A percentile compares a stretch with the other conserved stretches of the same genome.
Evolutionary conservation across 257 asterid genomes (phyloP).

Genomic region (Solanum commersonii): DNA sequence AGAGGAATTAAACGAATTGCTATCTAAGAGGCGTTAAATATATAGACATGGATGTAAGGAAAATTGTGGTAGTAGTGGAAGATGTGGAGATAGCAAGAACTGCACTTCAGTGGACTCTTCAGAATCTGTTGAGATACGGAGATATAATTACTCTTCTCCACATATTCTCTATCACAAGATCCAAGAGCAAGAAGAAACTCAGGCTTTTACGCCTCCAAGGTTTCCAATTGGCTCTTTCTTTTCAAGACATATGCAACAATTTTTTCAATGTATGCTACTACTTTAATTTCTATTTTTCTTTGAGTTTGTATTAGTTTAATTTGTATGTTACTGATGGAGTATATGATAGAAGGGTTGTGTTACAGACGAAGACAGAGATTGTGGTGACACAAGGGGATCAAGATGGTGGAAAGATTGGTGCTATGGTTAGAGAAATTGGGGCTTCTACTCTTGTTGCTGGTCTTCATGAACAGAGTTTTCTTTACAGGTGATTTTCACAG

Average conservation of each 20-base stretch:
- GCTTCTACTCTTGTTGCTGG: slow-evolving; percentile 86
- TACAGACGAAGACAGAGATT: slow-evolving; percentile 80
- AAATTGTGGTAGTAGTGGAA: slow-evolving; percentile 72
- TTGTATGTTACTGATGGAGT: not conserved
- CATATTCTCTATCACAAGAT: slow-evolving; percentile 34
- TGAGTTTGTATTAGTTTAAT: not conserved
- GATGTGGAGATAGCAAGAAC: slow-evolving; percentile 62
- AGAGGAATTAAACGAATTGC: not conserved
- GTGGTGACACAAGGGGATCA: slow-evolving; percentile 77
- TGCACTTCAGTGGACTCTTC: slow-evolving; percentile 77
- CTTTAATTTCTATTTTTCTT: not conserved
- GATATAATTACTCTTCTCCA: slow-evolving; percentile 69
- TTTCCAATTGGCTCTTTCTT: slow-evolving; percentile 79
- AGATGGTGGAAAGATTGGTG: slow-evolving; percentile 61
- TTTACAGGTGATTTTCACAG: slow-evolving; percentile 38
- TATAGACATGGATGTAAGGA: slow-evolving; percentile 20
- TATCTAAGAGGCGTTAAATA: no score
- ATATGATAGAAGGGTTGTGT: slow-evolving; percentile 9
- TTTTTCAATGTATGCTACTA: slow-evolving; percentile 43
- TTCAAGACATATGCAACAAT: slow-evolving; percentile 63
- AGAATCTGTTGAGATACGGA: slow-evolving; percentile 58
- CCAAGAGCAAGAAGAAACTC: slow-evolving; percentile 43
- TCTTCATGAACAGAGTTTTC: slow-evolving; percentile 81
- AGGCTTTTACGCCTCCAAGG: slow-evolving; percentile 58
- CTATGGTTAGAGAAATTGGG: slow-evolving; percentile 68